Base-by-base conservation (phyloP, 1,284 basidiomycete species). In the Meira miltonrushii region DNA sequence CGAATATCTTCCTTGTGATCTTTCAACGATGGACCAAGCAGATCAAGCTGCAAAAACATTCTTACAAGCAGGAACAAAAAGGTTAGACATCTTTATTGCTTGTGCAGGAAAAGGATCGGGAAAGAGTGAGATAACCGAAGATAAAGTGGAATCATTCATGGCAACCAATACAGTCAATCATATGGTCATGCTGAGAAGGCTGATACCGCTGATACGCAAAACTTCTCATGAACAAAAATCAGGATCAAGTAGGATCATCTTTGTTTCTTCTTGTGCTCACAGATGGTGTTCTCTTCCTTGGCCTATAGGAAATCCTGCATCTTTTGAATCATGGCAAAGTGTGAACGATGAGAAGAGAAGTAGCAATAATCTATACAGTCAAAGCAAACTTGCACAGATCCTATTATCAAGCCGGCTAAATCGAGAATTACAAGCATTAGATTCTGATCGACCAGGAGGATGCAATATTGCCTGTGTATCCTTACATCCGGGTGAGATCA, bases 401-500 rank as follows among this genome's bases (percentile, higher is more conserved):
- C 23, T 48, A 25, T 13, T 25, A 19, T 3, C 23, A 3, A 48
- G 6, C 7, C 2, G 21, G 21, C 21, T 48, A 48, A 23, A 48
- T 48, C 12, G 5, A 13, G 21, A 17, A 12, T 25, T 48, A 13
- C n/a, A 23, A 25, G 21, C n/a, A 12, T 12, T 21, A 13, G 28
- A 33, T 33, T 33, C 28, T 33, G 28, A 33, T 33, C 3, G 28
- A 33, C 28, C 3, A 33, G 28, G 28, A 33, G 28, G 28, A 33
- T 33, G 28, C 17, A 53, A 53, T 23, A 53, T 53, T 28, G 28
- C 17, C 39, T 53, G 50, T 39, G 6, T 53, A 13, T 17, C 50
- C 23, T 8, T 53, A n/a, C 50, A 53, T 53, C 50, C 50, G 12
- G 50, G 50, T 7, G 50, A 53, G 50, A n/a, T 53, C 50, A 41